Conservation (phyloP, 495 filamentous ascomycete genomes). For the Lophiotrema nucula region DNA sequence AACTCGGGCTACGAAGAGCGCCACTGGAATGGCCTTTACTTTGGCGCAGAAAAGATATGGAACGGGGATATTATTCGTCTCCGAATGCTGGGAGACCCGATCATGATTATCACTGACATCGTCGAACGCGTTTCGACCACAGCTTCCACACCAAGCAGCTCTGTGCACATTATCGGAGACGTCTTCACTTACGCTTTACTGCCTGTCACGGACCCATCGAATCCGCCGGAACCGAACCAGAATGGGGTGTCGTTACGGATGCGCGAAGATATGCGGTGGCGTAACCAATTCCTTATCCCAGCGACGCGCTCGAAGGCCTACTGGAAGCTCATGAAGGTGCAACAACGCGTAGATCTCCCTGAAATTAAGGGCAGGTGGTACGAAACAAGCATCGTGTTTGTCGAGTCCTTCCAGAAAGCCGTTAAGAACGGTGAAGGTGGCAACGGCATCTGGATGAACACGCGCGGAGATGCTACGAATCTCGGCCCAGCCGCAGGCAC, state of each 20-base stretch:
- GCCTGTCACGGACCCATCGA: constrained; percentile 30
- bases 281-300: constrained; percentile 47
- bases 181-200: constrained; percentile 48
- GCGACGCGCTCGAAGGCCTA: constrained; percentile 41
- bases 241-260: constrained; percentile 48
- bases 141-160: constrained; percentile 22
- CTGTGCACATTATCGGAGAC: constrained; percentile 42
- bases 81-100: constrained; percentile 45
- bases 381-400: constrained; percentile 53
- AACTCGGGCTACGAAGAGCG: constrained; percentile 42
- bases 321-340: constrained; percentile 47
- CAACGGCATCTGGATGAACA: constrained; percentile 54
- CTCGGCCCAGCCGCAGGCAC: constrained; percentile 24
- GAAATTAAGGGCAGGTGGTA: constrained; percentile 66
- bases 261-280: constrained; percentile 46
- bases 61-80: constrained; percentile 57
- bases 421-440: constrained; percentile 42
- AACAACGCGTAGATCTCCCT: constrained; percentile 42
- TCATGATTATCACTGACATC: constrained; percentile 52
- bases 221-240: constrained; percentile 34
- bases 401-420: constrained; percentile 40
- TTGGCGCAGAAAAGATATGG: constrained; percentile 65
- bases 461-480: constrained; percentile 42
- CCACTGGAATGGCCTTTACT: constrained; percentile 56
- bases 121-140: constrained; percentile 38